These are phyloP conservation scores for Eimeria acervulina DNA, from an alignment of 169 alveolate species.

Conservation along the genomic window DNA sequence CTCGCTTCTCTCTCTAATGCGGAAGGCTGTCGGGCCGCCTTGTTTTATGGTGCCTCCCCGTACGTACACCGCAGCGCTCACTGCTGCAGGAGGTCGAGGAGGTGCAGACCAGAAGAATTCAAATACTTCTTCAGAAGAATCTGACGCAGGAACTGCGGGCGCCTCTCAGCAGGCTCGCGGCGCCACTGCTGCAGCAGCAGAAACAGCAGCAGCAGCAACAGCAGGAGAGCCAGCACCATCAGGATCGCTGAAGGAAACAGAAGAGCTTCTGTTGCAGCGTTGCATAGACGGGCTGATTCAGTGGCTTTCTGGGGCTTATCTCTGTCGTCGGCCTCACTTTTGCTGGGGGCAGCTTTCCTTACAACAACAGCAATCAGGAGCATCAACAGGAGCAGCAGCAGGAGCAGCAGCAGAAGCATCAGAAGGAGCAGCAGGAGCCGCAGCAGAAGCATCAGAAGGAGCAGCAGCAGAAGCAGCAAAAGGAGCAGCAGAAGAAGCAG, in stretches of 20 bases:
- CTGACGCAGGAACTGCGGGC: neutral
- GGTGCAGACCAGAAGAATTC: neutral
- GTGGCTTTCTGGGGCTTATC: conserved; percentile 36
- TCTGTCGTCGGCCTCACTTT: neutral
- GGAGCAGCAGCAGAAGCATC: neutral
- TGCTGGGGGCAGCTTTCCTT: neutral
- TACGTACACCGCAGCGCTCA: neutral
- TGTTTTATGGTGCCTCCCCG: conserved; percentile 30
- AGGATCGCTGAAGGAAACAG: neutral
- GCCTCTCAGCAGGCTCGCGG: neutral
- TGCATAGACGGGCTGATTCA: neutral
- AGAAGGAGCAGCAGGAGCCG: neutral
- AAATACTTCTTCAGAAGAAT: neutral
- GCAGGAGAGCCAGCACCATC: no score
- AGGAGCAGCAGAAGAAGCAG: no score
- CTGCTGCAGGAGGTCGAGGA: neutral
- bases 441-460: no score
- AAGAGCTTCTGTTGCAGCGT: neutral
- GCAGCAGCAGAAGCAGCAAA: no score
- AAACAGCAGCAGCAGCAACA: no score
- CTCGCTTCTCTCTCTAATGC: conserved; percentile 3
- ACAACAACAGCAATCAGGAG: neutral
- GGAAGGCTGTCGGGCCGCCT: conserved; percentile 27
- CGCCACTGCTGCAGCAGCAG: neutral
- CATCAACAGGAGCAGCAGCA: neutral